A percentile compares a stretch with the other conserved stretches of the same genome.
Conservation (phyloP, 805 yeast genomes). For the Starmerella sp. region DNA sequence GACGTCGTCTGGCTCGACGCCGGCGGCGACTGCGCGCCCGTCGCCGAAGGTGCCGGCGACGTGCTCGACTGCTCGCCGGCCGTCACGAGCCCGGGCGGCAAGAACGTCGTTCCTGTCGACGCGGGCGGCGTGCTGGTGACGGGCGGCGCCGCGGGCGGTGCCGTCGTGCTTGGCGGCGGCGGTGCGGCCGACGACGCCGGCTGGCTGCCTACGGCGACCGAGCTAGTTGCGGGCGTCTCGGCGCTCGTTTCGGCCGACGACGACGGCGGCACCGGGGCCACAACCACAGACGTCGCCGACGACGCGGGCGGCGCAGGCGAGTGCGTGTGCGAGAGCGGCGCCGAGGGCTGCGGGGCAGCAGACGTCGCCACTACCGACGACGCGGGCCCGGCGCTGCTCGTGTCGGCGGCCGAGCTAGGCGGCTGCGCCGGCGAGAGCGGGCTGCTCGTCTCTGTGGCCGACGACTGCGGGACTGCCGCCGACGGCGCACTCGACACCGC, state of each 20-base stretch:
- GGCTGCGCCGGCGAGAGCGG: not conserved
- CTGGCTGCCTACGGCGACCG: not conserved
- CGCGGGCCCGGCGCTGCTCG: not conserved
- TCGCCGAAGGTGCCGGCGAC: conserved; percentile 23
- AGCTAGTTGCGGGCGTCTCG: not conserved
- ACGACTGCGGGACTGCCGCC: not conserved
- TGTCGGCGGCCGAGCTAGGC: not conserved
- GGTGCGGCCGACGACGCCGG: not conserved
- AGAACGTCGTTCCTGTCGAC: conserved; percentile 30
- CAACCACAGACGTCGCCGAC: not conserved
- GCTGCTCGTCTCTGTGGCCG: not conserved
- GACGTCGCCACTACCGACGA: not conserved
- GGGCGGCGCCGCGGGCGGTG: not conserved
- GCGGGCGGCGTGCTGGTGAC: not conserved
- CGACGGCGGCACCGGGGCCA: not conserved
- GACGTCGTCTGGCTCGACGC: not conserved
- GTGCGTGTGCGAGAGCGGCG: not conserved
- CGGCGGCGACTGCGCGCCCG: conserved; percentile 8
- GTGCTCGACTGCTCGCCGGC: conserved; percentile 25
- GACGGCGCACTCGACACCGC: no score
- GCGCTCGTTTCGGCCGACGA: not conserved
- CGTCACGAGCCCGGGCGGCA: conserved; percentile 37
- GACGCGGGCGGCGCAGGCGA: not conserved
- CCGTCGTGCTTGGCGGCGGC: not conserved
- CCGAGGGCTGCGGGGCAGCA: not conserved